These are phyloP conservation scores for Tulasnella sp. DNA, from an alignment of 768 basidiomycete species.

Conservation along the genomic window DNA sequence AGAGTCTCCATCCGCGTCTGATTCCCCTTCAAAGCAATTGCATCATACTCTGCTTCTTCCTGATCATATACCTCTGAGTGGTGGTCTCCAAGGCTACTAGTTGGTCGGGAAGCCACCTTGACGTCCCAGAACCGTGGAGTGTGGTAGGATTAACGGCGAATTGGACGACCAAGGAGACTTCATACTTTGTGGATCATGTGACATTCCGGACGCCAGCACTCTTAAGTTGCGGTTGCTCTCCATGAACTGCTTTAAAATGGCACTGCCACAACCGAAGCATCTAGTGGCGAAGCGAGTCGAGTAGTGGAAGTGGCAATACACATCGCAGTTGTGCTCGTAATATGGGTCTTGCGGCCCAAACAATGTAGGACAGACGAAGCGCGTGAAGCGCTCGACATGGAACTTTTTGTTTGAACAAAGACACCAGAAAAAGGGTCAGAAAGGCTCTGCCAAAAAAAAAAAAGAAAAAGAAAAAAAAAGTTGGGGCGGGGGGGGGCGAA, in stretches of 20 bases:
- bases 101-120: constrained; percentile 50
- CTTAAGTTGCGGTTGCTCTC: constrained; percentile 98
- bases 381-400: constrained; percentile 99
- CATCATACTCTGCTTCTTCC: constrained; percentile 77
- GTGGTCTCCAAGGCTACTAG: constrained; percentile 30
- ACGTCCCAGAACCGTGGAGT: constrained; percentile 91
- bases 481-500: background rate
- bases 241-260: constrained; percentile 98
- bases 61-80: constrained; percentile 51
- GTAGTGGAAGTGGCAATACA: constrained; percentile 99
- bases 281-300: constrained; percentile 98
- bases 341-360: constrained; percentile 99
- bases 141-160: background rate
- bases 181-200: constrained; percentile 99
- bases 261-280: constrained; percentile 94
- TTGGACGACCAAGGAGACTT: background rate
- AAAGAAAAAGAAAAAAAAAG: background rate
- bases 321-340: constrained; percentile 95
- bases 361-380: constrained; percentile 90
- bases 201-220: constrained; percentile 99
- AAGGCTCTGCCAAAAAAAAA: background rate
- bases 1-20: constrained; percentile 94
- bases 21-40: constrained; percentile 76
- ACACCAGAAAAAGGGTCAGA: background rate
- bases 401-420: constrained; percentile 82